A percentile compares a stretch with the other conserved stretches of the same genome.
Evolutionary conservation across 169 alveolate species (phyloP).

Genomic region (Cryptosporidium felis): DNA sequence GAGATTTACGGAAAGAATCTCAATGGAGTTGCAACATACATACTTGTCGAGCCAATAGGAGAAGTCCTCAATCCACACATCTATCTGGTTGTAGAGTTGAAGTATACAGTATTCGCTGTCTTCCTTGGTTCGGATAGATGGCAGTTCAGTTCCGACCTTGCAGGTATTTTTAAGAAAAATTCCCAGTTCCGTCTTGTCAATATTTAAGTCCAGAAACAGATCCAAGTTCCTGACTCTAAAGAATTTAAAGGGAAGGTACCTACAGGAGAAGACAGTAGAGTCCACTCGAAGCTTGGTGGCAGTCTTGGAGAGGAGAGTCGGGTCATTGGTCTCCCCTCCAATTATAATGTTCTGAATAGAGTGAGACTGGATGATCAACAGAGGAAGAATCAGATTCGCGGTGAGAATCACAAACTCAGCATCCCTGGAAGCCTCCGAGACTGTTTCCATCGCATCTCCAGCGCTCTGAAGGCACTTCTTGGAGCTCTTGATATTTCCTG

Average conservation of each 20-base stretch:
- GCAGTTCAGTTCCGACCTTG: neutral
- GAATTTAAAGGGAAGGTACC: constrained; percentile 57
- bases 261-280: constrained; percentile 26
- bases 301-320: neutral
- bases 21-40: constrained; percentile 39
- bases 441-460: neutral
- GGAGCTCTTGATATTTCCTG: neutral
- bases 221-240: constrained; percentile 45
- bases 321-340: constrained; percentile 22
- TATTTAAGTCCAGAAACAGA: constrained; percentile 35
- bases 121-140: neutral
- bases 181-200: constrained; percentile 62
- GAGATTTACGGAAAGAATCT: neutral
- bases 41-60: constrained; percentile 44
- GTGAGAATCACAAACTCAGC: constrained; percentile 63
- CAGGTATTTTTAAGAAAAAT: neutral
- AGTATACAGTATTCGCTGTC: neutral
- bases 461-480: neutral
- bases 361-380: constrained; percentile 46
- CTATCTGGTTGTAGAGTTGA: constrained; percentile 5
- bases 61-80: constrained; percentile 44
- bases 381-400: constrained; percentile 16
- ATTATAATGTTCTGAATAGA: constrained; percentile 46
- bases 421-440: neutral
- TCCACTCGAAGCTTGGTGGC: constrained; percentile 38